Evolutionary conservation across 371 early-diverging fungal genomes (phyloP), one percentile per base, ranked within the genome.

Genomic region (Neoconidiobolus thromboides): DNA sequence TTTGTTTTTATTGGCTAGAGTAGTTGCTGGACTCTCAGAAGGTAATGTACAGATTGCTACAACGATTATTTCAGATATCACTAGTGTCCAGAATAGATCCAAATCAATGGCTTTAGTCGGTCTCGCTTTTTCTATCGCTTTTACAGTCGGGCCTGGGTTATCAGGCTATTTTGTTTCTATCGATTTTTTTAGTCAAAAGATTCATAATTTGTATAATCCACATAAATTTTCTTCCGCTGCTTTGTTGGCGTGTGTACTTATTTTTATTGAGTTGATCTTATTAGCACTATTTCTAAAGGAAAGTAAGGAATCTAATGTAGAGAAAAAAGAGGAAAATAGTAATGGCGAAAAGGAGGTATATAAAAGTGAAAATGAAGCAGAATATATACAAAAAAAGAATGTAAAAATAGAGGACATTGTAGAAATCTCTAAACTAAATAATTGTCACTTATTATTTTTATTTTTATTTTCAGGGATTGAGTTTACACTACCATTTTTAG

Each of bases 381-480:
- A 26, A 26, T 26, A 26, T 26, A 26, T 26, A 26, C 26, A 26
- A 26, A 26, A 26, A 26, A 26, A 26, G 26, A 26, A 26, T 26
- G 26, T 26, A 26, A 26, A 26, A 26, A 26, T 26, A 26, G 26
- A 26, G 26, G 26, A 26, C 26, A 50, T 36, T 1, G 41, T n/a
- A 40, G 12, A 54, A 39, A 56, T 46, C 49, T 0, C 6, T 6
- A 46, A 48, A 4, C 58, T 66, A 14, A 62, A 60, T 10, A 58
- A 58, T 44, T 70, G 89, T 43, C 93, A 93, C 66, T 88, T 90
- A 63, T 68, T 81, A 4, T 93, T 85, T 65, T 74, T 93, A 49
- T 91, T 97, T 66, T 66, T 90, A 44, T 97, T 95, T 68, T 87
- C 90, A 2, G 98, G 96, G 3, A 91, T 97, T 90, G 97, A 97